Evolutionary conservation across 495 filamentous ascomycete species (phyloP).

Genomic region (Aspergillus taichungensis): DNA sequence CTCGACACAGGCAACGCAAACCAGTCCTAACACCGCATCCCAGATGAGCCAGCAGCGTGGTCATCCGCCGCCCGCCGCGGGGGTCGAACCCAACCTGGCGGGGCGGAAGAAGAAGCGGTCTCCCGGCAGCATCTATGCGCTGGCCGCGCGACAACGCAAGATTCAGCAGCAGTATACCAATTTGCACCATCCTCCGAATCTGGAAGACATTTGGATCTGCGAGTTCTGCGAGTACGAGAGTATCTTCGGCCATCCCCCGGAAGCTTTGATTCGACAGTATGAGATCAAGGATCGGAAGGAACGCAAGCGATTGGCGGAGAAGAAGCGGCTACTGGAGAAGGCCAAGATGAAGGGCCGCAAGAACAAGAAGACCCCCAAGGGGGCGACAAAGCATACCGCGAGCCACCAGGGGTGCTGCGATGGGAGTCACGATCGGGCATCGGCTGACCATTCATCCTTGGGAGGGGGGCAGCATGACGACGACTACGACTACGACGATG

Average conservation of each 20-base stretch:
- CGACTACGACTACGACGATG: constrained; percentile 50
- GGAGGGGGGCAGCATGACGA: constrained; percentile 40
- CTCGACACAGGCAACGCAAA: constrained; percentile 55
- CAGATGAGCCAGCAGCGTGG: constrained; percentile 22
- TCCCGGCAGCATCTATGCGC: constrained; percentile 48
- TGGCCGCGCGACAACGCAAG: constrained; percentile 59
- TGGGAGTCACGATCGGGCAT: constrained; percentile 38
- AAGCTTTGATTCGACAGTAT: constrained; percentile 81
- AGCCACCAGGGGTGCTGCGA: constrained; percentile 28
- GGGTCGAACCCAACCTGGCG: constrained; percentile 23
- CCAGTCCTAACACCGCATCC: constrained; percentile 44
- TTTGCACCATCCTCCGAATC: constrained; percentile 61
- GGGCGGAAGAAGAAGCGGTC: constrained; percentile 49
- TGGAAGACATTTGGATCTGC: constrained; percentile 86
- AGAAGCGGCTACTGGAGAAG: constrained; percentile 78
- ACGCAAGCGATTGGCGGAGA: constrained; percentile 71
- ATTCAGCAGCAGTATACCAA: constrained; percentile 65
- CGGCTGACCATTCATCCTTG: constrained; percentile 34
- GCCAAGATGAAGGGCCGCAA: constrained; percentile 93
- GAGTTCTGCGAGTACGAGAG: constrained; percentile 86
- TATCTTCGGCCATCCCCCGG: constrained; percentile 74
- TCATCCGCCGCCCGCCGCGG: constrained; percentile 29
- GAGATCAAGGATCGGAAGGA: constrained; percentile 89
- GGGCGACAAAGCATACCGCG: constrained; percentile 48
- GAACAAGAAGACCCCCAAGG: constrained; percentile 62